Evolutionary conservation across 805 yeast species (phyloP).

Genomic region (Wickerhamomyces tratensis): DNA sequence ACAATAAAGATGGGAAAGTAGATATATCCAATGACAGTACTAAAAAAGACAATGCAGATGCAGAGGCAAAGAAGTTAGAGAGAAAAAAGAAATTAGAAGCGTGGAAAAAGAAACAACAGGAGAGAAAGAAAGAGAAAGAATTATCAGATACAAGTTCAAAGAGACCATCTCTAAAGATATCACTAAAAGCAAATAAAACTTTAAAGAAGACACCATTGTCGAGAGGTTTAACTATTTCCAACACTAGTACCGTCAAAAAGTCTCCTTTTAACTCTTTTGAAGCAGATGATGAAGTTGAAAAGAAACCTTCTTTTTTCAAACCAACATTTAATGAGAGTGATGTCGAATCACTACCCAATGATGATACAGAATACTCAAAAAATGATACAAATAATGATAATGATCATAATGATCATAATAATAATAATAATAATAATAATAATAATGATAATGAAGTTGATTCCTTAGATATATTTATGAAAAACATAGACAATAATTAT

Average conservation of each 20-base stretch:
- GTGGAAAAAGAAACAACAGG: conserved; percentile 37
- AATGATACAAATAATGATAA: background rate
- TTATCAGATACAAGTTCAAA: too few relatives aligned
- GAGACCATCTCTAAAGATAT: background rate
- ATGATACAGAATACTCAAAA: background rate
- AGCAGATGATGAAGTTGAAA: conserved; percentile 18
- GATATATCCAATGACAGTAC: background rate
- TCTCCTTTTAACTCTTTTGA: conserved; percentile 20
- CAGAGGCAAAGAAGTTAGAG: conserved; percentile 14
- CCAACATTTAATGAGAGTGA: conserved; percentile 3
- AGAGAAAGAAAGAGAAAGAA: conserved; percentile 14
- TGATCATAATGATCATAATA: conserved; percentile 3
- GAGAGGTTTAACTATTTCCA: background rate
- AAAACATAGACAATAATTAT: conserved; percentile 13
- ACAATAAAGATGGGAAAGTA: too few relatives aligned
- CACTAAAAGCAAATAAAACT: background rate
- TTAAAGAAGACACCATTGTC: background rate
- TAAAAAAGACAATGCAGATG: conserved; percentile 1
- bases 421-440: conserved; percentile 1
- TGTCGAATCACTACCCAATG: too few relatives aligned
- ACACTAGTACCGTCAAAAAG: background rate
- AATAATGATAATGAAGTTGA: conserved; percentile 26
- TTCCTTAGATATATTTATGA: conserved; percentile 39
- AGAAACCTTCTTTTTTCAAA: conserved; percentile 10
- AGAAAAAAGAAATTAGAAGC: conserved; percentile 35